Percentiles rank a stretch among this genome's conserved stretches.
Evolutionary conservation across 2,329 filamentous ascomycete species (phyloP).

Genomic region (Sporothrix pallida): DNA sequence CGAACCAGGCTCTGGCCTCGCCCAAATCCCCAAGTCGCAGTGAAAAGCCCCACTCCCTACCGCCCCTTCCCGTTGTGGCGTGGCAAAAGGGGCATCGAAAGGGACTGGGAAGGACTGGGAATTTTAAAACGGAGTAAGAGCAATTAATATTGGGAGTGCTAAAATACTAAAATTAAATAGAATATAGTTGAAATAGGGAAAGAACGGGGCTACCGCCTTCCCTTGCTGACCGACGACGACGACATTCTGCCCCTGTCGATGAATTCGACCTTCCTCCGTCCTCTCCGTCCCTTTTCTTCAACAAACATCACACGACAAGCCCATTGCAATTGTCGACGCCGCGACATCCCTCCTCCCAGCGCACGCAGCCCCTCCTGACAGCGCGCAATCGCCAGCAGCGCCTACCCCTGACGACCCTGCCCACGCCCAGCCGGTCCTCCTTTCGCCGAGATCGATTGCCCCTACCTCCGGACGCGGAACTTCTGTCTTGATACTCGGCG

Average conservation of each 20-base stretch:
- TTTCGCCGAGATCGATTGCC: not conserved
- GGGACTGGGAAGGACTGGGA: conserved; percentile 3
- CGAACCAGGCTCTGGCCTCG: too few species aligned
- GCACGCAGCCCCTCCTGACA: not conserved
- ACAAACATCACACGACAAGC: conserved; percentile 13
- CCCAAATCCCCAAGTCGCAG: not conserved
- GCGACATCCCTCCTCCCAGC: not conserved
- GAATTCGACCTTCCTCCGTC: not conserved
- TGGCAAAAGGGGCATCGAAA: conserved; percentile 24
- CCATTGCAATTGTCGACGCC: not conserved
- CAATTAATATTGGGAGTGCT: conserved; percentile 3
- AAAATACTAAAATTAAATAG: conserved; percentile 19
- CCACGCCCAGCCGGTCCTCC: not conserved
- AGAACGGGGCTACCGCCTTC: conserved; percentile 24
- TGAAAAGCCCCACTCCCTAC: conserved; percentile 19
- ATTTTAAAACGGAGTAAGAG: conserved; percentile 19
- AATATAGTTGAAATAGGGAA: conserved; percentile 12
- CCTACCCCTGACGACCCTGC: not conserved
- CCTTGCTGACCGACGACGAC: conserved; percentile 18
- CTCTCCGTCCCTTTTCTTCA: not conserved
- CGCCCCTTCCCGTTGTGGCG: conserved; percentile 33
- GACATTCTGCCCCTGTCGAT: conserved; percentile 24
- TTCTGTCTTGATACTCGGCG: not conserved
- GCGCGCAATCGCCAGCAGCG: not conserved
- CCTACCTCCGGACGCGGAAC: not conserved